Percentiles rank a stretch among this genome's conserved stretches.
Evolutionary conservation across 2,329 filamentous ascomycete species (phyloP).

Genomic region (Bipolaris victoriae): DNA sequence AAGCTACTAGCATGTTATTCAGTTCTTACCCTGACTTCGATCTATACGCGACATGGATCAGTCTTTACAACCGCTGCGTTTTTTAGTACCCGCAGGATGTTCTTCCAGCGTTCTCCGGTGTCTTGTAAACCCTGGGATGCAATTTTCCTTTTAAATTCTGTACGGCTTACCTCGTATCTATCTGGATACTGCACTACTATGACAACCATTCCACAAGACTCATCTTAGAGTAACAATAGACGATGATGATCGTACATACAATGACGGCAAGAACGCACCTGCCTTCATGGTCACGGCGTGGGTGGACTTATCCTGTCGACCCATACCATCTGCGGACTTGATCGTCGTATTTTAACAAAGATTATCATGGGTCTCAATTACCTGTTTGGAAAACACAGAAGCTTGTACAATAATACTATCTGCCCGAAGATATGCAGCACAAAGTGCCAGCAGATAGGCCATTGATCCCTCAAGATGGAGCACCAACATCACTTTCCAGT

Average conservation of each 20-base stretch:
- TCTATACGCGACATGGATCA: background rate
- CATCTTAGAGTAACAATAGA: background rate
- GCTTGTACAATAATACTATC: background rate
- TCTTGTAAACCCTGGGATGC: background rate
- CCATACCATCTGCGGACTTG: background rate
- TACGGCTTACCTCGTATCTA: background rate
- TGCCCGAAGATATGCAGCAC: background rate
- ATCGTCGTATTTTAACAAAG: background rate
- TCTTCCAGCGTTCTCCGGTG: background rate
- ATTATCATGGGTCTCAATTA: background rate
- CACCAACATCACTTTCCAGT: background rate
- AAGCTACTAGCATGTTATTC: too few species aligned
- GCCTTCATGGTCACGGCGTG: background rate
- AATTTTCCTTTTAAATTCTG: background rate
- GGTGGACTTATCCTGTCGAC: background rate
- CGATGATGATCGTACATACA: background rate
- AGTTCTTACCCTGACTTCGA: background rate
- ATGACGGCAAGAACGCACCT: background rate
- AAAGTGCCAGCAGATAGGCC: background rate
- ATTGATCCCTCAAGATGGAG: background rate
- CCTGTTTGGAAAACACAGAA: background rate
- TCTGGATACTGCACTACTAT: background rate
- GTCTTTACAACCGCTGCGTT: background rate
- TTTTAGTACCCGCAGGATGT: background rate
- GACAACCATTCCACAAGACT: background rate